Base-by-base conservation (phyloP, 139 green algal genomes). In the Volvox africanus region DNA sequence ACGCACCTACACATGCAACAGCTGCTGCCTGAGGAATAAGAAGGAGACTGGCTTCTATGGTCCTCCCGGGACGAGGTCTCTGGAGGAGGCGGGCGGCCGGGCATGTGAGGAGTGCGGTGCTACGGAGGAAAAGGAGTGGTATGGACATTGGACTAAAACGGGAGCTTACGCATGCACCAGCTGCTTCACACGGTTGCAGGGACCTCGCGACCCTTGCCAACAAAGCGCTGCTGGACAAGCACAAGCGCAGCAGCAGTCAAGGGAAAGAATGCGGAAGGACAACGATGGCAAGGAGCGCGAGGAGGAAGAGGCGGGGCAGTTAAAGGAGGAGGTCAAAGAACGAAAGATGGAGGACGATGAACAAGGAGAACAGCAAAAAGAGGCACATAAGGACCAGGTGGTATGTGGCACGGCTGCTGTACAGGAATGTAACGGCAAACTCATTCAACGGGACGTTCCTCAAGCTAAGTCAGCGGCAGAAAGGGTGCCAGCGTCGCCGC, bases 11-110 rank as follows among this genome's bases (percentile, higher is more conserved):
- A 65, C 33, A 65, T 88, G 62, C 33, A 22, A 78, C 33, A 16
- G 62, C 33, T 80, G 62, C 82, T 78, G 62, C 33, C 5, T 65
- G 1, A 9, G 22, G 0, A 80, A 79, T 16, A 0, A 11, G 2
- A 78, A 18, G 32, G 20, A 20, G 1, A 12, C 33, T 24, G 11
- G 33, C 1, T 79, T 88, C 65, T 79, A 65, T 67, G 82, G 65
- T 14, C 82, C 82, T 11, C 33, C 20, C 1, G 62, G 82, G 0
- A 78, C 82, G 26, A 19, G 65, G 17, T 44, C 22, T 0, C 62
- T 88, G 33, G 65, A 88, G 82, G 82, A 88, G 33, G 82, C 82
- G 32, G 61, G 82, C 33, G 82, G 33, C 26, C 82, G 82, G 33
- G 33, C 22, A 26, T 88, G 82, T 36, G 62, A 19, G 12, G 9